Evolutionary conservation across 331 rosid species (phyloP), one percentile per base, ranked within the genome.

Genomic region (Rhamnella rubrinervis): DNA sequence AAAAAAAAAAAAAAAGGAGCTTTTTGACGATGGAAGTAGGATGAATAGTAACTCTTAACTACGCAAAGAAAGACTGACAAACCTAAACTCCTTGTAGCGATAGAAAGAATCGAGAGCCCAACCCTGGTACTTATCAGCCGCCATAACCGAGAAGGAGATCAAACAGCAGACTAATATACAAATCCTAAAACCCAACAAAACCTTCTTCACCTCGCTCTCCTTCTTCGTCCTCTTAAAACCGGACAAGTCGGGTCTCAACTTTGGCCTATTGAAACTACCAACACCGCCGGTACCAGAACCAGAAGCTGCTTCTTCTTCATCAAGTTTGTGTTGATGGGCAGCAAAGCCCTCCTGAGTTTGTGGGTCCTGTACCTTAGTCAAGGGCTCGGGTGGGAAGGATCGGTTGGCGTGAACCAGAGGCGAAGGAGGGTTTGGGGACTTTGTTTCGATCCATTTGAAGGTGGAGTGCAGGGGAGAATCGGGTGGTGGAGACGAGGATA

Each of bases 81-180:
- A 88, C 98, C 88, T 86, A 83, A 90, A 82, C 80, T 93, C 98
- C 85, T 81, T 88, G 90, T 93, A 93, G n/a, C 69, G 65, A 64
- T 84, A 74, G 84, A 80, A 93, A 16, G 97, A 90, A 39, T 93
- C 98, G 35, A 78, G 68, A 77, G 97, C 91, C 96, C 93, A 90
- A 41, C 90, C 93, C 35, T 71, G 69, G 41, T 72, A 14, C 63
- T 67, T 75, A 75, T 76, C 79, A 25, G 90, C 84, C 50, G 91
- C 88, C 95, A 93, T 67, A 25, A 93, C 70, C 2, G 95, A 70
- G 49, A 93, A 85, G 13, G 95, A 77, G 8, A 73, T 18, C 89
- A 87, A 68, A 73, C 97, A 93, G 3, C 88, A 66, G 61, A 68
- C 66, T 39, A 85, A 70, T 59, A 77, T 89, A 64, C 59, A 51